Evolutionary conservation across 1,139 yeast genomes (phyloP).

Genomic region (Taphrina flavorubra): DNA sequence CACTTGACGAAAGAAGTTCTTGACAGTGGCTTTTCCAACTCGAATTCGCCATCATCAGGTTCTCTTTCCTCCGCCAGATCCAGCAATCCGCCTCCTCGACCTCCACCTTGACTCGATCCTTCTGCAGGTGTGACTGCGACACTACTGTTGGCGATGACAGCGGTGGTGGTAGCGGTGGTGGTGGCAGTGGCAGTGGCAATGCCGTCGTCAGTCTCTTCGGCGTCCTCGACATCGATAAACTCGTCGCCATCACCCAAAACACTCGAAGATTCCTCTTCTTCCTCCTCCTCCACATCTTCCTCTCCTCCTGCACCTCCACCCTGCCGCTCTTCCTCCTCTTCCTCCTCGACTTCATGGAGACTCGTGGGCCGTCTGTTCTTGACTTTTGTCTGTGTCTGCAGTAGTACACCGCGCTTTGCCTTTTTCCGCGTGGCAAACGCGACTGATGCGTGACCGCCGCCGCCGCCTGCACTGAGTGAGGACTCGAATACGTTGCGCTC

Average conservation of each 20-base stretch:
- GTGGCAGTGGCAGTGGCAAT: slow-evolving; percentile 5
- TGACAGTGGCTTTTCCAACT: neutral
- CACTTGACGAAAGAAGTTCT: neutral
- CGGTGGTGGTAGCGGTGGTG: neutral
- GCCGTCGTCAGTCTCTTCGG: slow-evolving; percentile 17
- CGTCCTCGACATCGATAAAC: slow-evolving; percentile 24
- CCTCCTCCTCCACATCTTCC: slow-evolving; percentile 15
- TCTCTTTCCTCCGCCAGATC: slow-evolving; percentile 22
- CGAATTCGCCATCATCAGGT: neutral
- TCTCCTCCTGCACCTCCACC: slow-evolving; percentile 1
- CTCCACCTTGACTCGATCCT: neutral
- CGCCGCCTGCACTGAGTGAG: neutral
- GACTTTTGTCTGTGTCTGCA: slow-evolving; percentile 14
- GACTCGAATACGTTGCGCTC: slow-evolving; percentile 37
- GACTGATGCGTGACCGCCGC: slow-evolving; percentile 9
- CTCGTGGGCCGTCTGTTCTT: slow-evolving; percentile 23
- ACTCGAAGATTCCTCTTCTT: slow-evolving; percentile 7
- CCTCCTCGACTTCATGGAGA: slow-evolving; percentile 27
- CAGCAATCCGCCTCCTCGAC: slow-evolving; percentile 1
- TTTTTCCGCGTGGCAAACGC: slow-evolving; percentile 35
- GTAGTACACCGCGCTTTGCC: slow-evolving; percentile 26
- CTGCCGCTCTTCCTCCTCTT: slow-evolving; percentile 20
- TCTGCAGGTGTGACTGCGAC: neutral
- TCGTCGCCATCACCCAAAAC: slow-evolving; percentile 28
- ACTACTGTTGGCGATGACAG: too few relatives aligned